Evolutionary conservation across 192 early-diverging fungal genomes (phyloP).

Genomic region (Umbelopsis sp.): DNA sequence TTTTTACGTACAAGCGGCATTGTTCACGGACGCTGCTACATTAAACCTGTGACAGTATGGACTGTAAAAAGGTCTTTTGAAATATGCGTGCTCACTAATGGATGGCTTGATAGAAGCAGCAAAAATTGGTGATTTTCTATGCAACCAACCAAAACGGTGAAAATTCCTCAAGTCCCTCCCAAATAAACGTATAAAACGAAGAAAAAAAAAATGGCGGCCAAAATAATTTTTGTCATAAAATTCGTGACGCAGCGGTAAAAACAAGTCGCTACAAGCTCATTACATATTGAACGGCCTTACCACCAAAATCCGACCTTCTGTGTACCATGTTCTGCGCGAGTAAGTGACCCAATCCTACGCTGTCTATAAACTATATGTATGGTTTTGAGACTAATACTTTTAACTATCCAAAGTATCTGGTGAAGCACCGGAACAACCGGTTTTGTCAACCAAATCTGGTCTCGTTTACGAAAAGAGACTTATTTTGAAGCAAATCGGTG

Average conservation of each 20-base stretch:
- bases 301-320: conserved; percentile 2
- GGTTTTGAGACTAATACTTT: neutral
- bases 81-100: too few species aligned
- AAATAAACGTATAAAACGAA: neutral
- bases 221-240: neutral
- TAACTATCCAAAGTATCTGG: conserved; percentile 76
- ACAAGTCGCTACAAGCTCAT: neutral
- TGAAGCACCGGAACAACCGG: conserved; percentile 84
- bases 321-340: conserved; percentile 44
- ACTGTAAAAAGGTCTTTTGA: too few species aligned
- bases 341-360: conserved; percentile 22
- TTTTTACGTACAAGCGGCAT: neutral
- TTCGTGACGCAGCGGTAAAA: conserved; percentile 3
- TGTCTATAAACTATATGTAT: neutral
- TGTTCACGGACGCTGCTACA: too few species aligned
- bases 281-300: neutral
- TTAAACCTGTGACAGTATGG: too few species aligned
- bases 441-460: conserved; percentile 84
- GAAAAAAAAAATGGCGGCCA: neutral
- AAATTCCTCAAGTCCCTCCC: too few species aligned
- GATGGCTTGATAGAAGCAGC: too few species aligned
- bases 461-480: conserved; percentile 87
- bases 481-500: conserved; percentile 84
- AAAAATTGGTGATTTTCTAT: neutral
- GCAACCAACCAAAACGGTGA: neutral